These are phyloP conservation scores for Nasturtium officinale DNA, from an alignment of 345 rosid genomes.

Conservation along the genomic window DNA sequence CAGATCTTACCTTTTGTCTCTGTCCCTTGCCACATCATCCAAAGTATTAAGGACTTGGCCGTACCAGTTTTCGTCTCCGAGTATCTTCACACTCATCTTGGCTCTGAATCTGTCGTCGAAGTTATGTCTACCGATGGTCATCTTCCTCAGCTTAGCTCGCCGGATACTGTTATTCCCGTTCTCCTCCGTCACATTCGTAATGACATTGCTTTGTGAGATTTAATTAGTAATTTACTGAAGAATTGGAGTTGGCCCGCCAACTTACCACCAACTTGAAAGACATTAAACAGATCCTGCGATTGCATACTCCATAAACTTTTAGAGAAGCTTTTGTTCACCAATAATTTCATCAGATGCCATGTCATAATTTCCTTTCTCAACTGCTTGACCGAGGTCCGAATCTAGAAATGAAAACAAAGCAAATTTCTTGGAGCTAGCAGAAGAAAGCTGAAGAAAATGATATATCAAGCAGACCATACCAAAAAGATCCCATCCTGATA, in stretches of 20 bases:
- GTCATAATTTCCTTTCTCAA: constrained; percentile 40
- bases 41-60: constrained; percentile 83
- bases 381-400: constrained; percentile 34
- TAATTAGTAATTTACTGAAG: neutral
- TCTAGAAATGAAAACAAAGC: constrained; percentile 44
- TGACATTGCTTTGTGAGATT: constrained; percentile 50
- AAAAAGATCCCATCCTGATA: constrained; percentile 86
- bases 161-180: constrained; percentile 78
- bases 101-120: constrained; percentile 73
- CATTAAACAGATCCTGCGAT: too few species aligned
- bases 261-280: too few species aligned
- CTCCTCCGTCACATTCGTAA: constrained; percentile 71
- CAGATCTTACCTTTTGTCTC: constrained; percentile 55
- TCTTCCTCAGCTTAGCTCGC: constrained; percentile 94
- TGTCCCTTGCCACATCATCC: constrained; percentile 86
- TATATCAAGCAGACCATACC: constrained; percentile 81
- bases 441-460: constrained; percentile 55
- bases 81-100: constrained; percentile 70
- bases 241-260: too few species aligned
- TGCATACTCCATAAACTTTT: too few species aligned
- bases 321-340: too few species aligned
- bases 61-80: constrained; percentile 81
- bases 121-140: constrained; percentile 86
- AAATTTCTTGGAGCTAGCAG: constrained; percentile 48
- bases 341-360: constrained; percentile 31